Evolutionary conservation across 2,329 filamentous ascomycete species (phyloP), one percentile per base, ranked within the genome.

Genomic region (Capronia americana): DNA sequence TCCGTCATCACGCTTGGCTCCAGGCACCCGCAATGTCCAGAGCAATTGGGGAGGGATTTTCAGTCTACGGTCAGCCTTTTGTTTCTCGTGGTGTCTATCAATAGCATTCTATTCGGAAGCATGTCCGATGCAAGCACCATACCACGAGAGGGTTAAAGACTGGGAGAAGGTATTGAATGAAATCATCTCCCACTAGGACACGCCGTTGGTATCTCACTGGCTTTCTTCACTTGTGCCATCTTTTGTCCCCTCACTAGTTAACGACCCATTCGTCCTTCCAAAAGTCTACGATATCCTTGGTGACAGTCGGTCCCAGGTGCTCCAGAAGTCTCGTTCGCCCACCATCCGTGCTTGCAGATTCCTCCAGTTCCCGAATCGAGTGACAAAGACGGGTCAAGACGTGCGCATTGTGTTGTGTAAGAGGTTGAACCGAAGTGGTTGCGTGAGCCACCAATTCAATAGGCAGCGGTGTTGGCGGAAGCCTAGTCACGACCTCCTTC

Each of bases 311-410:
- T 20, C 61, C 69, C 17, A 72, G 53, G 48, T 41, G 61, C 4
- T 66, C 38, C 6, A 50, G 17, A 20, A 73, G 61, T 26, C 14
- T 53, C 17, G 59, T 61, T 28, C 41, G 66, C 6, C 67, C 70
- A 23, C 30, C 14, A 26, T n/a, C 62, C 17, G 64, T 69, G 50
- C 71, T 66, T 4, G 71, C 71, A 34, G 60, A 66, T 60, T 68
- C 54, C 55, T 71, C 71, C 30, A 73, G 60, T 12, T 57, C 57
- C 11, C 64, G 57, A 20, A 72, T 53, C 17, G 69, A 68, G 2
- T 70, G 72, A 57, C 74, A 76, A 34, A 77, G 61, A 65, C 77
- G 74, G 55, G 72, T 76, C 46, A 80, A 67, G 24, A 76, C 69
- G 62, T 76, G 74, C 1, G 66, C 71, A 17, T 77, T 72, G 11